phyloP scores from a whole-genome alignment of 2,329 filamentous ascomycete species.

The Colletotrichum liaoningense region DNA sequence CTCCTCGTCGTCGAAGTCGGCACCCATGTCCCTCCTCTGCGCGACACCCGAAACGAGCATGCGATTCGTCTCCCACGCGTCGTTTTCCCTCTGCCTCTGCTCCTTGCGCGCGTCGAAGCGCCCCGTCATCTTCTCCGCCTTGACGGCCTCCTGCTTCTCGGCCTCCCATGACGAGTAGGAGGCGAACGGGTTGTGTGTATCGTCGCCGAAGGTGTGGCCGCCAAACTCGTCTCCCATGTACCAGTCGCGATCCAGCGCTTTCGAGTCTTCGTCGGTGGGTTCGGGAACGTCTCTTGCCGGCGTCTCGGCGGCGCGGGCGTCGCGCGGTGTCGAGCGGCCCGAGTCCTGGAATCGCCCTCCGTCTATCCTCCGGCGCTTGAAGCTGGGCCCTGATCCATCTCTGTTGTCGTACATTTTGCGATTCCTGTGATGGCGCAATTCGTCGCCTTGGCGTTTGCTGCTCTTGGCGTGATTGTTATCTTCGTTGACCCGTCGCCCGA shows the following conservation, averaged over 20 bases:
- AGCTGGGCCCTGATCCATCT: conserved; percentile 54
- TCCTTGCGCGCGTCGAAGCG: conserved; percentile 76
- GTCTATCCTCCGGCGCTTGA: conserved; percentile 76
- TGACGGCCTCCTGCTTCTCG: conserved; percentile 77
- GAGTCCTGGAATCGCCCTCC: conserved; percentile 44
- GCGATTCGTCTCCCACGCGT: conserved; percentile 98
- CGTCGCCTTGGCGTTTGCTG: not conserved
- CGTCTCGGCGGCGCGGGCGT: conserved; percentile 49
- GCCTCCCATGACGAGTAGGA: conserved; percentile 79
- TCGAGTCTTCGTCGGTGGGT: conserved; percentile 75
- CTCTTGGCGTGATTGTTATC: not conserved
- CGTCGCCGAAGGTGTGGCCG: conserved; percentile 86
- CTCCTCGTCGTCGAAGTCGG: conserved; percentile 93
- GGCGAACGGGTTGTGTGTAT: conserved; percentile 92
- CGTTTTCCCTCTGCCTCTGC: conserved; percentile 92
- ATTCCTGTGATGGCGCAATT: not conserved
- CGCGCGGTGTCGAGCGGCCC: conserved; percentile 54
- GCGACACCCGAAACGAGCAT: conserved; percentile 98
- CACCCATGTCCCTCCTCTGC: conserved; percentile 83
- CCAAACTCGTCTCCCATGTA: conserved; percentile 89
- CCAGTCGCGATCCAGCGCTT: conserved; percentile 90
- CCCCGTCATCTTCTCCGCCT: conserved; percentile 83
- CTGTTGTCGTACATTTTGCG: conserved; percentile 44
- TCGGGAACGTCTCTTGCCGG: conserved; percentile 67
- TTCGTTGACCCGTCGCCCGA: not conserved